Conservation (phyloP, 495 filamentous ascomycete genomes). For the Polyplosphaeria fusca region DNA sequence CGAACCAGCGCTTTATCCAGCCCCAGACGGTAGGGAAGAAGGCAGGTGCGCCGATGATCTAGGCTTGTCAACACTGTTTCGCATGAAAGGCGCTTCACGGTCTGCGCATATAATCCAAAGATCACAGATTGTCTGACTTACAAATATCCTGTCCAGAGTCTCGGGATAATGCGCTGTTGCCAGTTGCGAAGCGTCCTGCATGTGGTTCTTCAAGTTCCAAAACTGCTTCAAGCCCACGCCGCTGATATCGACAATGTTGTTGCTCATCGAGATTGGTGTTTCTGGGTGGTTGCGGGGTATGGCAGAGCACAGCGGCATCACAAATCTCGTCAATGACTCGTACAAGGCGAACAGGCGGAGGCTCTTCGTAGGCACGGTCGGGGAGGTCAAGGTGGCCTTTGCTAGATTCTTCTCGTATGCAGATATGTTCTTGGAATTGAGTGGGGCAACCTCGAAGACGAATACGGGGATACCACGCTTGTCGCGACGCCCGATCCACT, state of each 20-base stretch:
- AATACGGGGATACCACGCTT: conserved; percentile 86
- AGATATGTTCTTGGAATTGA: conserved; percentile 74
- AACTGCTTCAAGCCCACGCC: conserved; percentile 84
- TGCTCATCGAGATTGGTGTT: conserved; percentile 79
- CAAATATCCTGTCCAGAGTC: conserved; percentile 81
- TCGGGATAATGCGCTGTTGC: conserved; percentile 94
- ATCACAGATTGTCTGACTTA: conserved; percentile 41
- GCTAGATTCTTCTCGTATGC: conserved; percentile 64
- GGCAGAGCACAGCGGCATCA: conserved; percentile 74
- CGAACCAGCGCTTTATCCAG: conserved; percentile 95
- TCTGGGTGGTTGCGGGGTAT: conserved; percentile 64
- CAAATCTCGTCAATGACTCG: conserved; percentile 83
- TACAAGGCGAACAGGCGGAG: conserved; percentile 83
- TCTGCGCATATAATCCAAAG: too few relatives aligned
- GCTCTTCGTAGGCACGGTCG: conserved; percentile 53
- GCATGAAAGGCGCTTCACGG: too few relatives aligned
- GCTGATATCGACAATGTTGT: conserved; percentile 85
- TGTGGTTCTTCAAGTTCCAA: conserved; percentile 85
- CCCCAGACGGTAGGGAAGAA: conserved; percentile 95
- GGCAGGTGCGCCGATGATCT: conserved; percentile 82
- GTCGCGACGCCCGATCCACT: conserved; percentile 87
- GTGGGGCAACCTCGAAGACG: conserved; percentile 77
- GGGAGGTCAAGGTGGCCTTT: conserved; percentile 52
- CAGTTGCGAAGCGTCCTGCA: conserved; percentile 82
- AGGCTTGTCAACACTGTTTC: background rate